A percentile compares a stretch with the other conserved stretches of the same genome.
Conservation (phyloP, 805 yeast species). For the Candida broadrunensis region DNA sequence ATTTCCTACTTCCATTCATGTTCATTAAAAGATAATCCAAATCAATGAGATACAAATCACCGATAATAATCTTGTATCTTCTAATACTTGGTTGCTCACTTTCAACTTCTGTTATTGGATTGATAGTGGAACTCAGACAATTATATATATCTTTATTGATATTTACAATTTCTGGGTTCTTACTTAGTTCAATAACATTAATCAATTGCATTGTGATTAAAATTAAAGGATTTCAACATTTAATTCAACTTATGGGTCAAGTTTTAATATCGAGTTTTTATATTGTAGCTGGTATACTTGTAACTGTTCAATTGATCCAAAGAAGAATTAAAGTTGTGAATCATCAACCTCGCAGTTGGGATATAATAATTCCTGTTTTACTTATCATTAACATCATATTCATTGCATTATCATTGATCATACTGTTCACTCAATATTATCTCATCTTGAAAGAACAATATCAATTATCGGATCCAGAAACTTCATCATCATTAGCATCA, state of each 20-base stretch:
- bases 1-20: too few relatives aligned
- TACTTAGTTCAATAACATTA: neutral
- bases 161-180: neutral
- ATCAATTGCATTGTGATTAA: neutral
- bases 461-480: neutral
- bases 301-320: slow-evolving; percentile 3
- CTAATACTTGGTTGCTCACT: neutral
- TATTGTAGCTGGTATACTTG: slow-evolving; percentile 9
- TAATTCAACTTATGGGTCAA: slow-evolving; percentile 4
- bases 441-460: neutral
- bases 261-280: slow-evolving; percentile 6
- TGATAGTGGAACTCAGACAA: neutral
- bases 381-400: slow-evolving; percentile 9
- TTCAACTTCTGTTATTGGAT: neutral
- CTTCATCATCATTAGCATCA: neutral
- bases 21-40: too few relatives aligned
- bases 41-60: neutral
- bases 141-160: neutral
- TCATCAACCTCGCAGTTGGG: slow-evolving; percentile 1
- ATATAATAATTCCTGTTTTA: slow-evolving; percentile 4
- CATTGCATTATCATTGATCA: slow-evolving; percentile 6
- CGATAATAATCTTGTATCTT: neutral
- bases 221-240: neutral
- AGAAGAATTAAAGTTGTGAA: slow-evolving; percentile 1
- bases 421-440: slow-evolving; percentile 1